Percentiles rank a stretch among this genome's conserved stretches.
These are phyloP conservation scores for Dipodascopsis uninucleata DNA, from an alignment of 805 yeast genomes.

Conservation along the genomic window DNA sequence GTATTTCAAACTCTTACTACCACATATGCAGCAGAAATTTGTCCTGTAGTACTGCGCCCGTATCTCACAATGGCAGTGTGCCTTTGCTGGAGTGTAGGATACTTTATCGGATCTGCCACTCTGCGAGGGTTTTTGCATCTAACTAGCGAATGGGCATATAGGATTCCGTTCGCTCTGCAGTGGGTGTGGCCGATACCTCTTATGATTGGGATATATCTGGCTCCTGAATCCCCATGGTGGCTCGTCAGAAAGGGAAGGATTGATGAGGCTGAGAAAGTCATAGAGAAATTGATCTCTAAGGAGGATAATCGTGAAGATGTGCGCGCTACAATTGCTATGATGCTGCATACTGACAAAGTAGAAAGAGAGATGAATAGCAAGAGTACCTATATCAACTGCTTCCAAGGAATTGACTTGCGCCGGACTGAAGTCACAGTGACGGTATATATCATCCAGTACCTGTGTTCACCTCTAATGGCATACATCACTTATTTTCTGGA, in stretches of 20 bases:
- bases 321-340: constrained; percentile 30
- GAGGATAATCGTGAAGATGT: not conserved
- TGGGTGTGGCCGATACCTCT: constrained; percentile 57
- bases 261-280: not conserved
- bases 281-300: not conserved
- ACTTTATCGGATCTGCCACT: not conserved
- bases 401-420: constrained; percentile 1
- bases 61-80: constrained; percentile 40
- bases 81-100: constrained; percentile 35
- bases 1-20: not conserved
- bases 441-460: not conserved
- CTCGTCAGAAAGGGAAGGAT: not conserved
- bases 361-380: constrained; percentile 19
- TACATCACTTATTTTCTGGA: constrained; percentile 47
- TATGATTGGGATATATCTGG: constrained; percentile 42
- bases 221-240: constrained; percentile 31
- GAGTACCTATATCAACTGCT: constrained; percentile 31
- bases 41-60: constrained; percentile 2
- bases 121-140: constrained; percentile 36
- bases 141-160: constrained; percentile 43
- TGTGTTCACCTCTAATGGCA: not conserved
- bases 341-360: constrained; percentile 42
- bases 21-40: constrained; percentile 2
- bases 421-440: not conserved
- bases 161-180: constrained; percentile 55